A percentile compares a stretch with the other conserved stretches of the same genome.
Conservation (phyloP, 1,284 basidiomycete genomes). For the Moniliophthora roreri region DNA sequence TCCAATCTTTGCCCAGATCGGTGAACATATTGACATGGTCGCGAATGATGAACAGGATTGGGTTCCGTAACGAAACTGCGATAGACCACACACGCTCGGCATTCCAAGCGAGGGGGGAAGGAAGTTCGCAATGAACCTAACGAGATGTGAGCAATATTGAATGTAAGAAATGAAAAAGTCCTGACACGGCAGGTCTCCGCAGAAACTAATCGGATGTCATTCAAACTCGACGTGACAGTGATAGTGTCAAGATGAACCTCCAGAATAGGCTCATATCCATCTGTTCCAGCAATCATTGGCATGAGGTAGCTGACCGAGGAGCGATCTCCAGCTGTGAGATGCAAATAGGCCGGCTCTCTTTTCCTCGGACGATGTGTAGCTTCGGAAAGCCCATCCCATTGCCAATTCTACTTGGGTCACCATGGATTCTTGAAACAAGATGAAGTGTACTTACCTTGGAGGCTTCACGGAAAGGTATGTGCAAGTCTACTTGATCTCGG, state of each 20-base stretch:
- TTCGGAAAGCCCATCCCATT: conserved; percentile 68
- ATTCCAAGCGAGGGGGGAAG: conserved; percentile 67
- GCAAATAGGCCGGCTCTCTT: conserved; percentile 72
- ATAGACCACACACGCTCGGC: conserved; percentile 78
- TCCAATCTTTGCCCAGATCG: conserved; percentile 90
- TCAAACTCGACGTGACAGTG: conserved; percentile 81
- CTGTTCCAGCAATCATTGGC: conserved; percentile 72
- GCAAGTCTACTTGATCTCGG: conserved; percentile 70
- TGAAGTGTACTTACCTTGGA: conserved; percentile 58
- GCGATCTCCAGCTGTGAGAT: conserved; percentile 72
- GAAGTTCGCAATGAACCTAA: conserved; percentile 65
- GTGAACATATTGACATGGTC: conserved; percentile 93
- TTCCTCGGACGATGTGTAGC: conserved; percentile 49
- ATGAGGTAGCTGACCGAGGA: conserved; percentile 84
- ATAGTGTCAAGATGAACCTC: conserved; percentile 83
- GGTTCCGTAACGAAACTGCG: conserved; percentile 65
- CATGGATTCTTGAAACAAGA: not conserved
- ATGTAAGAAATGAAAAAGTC: conserved; percentile 7
- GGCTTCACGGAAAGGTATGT: conserved; percentile 84
- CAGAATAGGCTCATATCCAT: conserved; percentile 77
- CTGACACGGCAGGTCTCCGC: conserved; percentile 76
- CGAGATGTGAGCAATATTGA: conserved; percentile 7
- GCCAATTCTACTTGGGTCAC: conserved; percentile 63
- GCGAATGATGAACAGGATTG: conserved; percentile 76
- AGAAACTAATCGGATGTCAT: conserved; percentile 75